A percentile compares a stretch with the other conserved stretches of the same genome.
phyloP scores from a whole-genome alignment of 495 filamentous ascomycete species.

The Lepraria neglecta region DNA sequence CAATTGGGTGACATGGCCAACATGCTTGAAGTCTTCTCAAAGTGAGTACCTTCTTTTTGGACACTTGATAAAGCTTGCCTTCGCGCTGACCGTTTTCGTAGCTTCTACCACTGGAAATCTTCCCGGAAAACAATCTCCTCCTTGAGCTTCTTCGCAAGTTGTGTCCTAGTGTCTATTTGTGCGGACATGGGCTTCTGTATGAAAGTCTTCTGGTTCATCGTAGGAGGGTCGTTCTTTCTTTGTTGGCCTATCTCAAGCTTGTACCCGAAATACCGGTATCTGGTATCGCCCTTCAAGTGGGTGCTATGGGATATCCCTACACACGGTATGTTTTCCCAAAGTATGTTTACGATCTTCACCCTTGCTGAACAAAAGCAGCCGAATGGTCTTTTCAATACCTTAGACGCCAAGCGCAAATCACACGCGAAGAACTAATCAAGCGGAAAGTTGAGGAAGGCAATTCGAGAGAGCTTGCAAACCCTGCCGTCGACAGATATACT shows the following conservation, averaged over 20 bases:
- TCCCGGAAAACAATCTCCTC: slow-evolving; percentile 35
- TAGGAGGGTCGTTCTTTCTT: slow-evolving; percentile 39
- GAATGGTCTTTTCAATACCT: slow-evolving; percentile 39
- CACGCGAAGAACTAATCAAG: slow-evolving; percentile 29
- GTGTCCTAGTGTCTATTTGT: slow-evolving; percentile 32
- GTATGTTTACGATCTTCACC: neutral
- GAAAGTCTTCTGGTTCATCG: slow-evolving; percentile 36
- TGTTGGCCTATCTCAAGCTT: slow-evolving; percentile 39
- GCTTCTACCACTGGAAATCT: slow-evolving; percentile 42
- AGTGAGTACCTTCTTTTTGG: slow-evolving; percentile 26
- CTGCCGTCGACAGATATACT: slow-evolving; percentile 6
- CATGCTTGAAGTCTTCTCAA: slow-evolving; percentile 37
- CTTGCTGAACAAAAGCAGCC: slow-evolving; percentile 20
- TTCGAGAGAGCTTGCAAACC: slow-evolving; percentile 18
- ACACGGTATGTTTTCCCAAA: slow-evolving; percentile 20
- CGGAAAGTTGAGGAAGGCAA: slow-evolving; percentile 25
- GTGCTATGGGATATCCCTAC: slow-evolving; percentile 41
- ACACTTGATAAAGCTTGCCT: neutral
- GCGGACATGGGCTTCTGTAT: slow-evolving; percentile 35
- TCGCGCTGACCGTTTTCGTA: slow-evolving; percentile 20
- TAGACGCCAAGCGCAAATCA: slow-evolving; percentile 31
- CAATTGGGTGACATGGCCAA: slow-evolving; percentile 42
- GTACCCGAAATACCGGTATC: slow-evolving; percentile 39
- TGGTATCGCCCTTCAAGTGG: slow-evolving; percentile 40
- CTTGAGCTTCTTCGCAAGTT: slow-evolving; percentile 32